Evolutionary conservation across 139 green algal genomes (phyloP).

Genomic region (Closterium sp.): DNA sequence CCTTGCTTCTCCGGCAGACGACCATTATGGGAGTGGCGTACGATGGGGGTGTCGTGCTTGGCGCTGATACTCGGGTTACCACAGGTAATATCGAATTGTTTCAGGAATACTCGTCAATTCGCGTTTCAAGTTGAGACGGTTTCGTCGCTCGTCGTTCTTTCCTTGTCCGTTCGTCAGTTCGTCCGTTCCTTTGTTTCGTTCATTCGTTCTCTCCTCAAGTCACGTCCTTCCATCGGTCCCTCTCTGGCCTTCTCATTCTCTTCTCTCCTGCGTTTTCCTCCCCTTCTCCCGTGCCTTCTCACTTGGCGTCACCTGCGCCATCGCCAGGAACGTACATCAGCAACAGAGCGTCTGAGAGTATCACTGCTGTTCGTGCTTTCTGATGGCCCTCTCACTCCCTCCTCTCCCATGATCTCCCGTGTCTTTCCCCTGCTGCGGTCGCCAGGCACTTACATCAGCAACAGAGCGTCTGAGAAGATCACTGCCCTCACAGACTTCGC

Average conservation of each 20-base stretch:
- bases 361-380: slow-evolving; percentile 60
- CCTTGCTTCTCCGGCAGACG: slow-evolving; percentile 54
- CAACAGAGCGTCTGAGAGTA: slow-evolving; percentile 94
- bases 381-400: slow-evolving; percentile 47
- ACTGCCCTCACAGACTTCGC: slow-evolving; percentile 76
- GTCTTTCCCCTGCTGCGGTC: background rate
- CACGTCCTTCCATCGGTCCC: background rate
- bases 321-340: slow-evolving; percentile 78
- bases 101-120: background rate
- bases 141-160: too few relatives aligned
- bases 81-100: slow-evolving; percentile 57
- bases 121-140: background rate
- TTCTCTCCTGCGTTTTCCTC: background rate
- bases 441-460: slow-evolving; percentile 83
- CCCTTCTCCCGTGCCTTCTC: too few relatives aligned
- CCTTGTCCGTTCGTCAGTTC: too few relatives aligned
- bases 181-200: too few relatives aligned
- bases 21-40: slow-evolving; percentile 91
- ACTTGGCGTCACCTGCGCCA: background rate
- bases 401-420: background rate
- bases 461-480: slow-evolving; percentile 94
- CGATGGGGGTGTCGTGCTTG: slow-evolving; percentile 88
- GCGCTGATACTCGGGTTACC: slow-evolving; percentile 81
- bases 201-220: too few relatives aligned
- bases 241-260: background rate